Conservation (phyloP, 2,329 filamentous ascomycete species). For the Fusarium sacchari region DNA sequence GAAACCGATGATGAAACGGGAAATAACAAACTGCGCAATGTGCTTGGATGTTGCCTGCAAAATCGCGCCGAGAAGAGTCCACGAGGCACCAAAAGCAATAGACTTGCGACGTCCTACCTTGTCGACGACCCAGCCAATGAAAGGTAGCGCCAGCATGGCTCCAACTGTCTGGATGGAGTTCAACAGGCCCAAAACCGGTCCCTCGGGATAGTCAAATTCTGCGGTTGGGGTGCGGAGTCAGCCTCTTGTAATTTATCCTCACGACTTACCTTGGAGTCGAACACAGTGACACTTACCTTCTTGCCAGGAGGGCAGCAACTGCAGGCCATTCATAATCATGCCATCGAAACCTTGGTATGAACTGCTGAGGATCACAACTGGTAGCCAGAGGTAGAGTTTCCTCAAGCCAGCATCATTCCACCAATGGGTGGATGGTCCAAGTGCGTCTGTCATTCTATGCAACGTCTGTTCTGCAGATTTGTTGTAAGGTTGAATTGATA, state of each 20-base stretch:
- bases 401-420: neutral
- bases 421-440: neutral
- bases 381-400: neutral
- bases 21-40: neutral
- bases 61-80: neutral
- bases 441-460: neutral
- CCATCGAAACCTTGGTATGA: neutral
- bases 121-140: neutral
- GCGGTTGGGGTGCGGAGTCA: neutral
- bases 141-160: neutral
- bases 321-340: neutral
- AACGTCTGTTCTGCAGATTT: neutral
- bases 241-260: no score
- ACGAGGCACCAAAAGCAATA: neutral
- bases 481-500: neutral
- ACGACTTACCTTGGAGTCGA: no score
- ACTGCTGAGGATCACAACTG: neutral
- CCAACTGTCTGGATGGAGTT: neutral
- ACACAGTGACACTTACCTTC: neutral
- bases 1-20: neutral
- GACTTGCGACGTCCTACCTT: neutral
- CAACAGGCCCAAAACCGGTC: neutral
- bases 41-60: neutral
- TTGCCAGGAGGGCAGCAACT: neutral
- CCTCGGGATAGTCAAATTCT: neutral